These are phyloP conservation scores for Candida sp. DNA, from an alignment of 1,139 yeast species.

Conservation along the genomic window DNA sequence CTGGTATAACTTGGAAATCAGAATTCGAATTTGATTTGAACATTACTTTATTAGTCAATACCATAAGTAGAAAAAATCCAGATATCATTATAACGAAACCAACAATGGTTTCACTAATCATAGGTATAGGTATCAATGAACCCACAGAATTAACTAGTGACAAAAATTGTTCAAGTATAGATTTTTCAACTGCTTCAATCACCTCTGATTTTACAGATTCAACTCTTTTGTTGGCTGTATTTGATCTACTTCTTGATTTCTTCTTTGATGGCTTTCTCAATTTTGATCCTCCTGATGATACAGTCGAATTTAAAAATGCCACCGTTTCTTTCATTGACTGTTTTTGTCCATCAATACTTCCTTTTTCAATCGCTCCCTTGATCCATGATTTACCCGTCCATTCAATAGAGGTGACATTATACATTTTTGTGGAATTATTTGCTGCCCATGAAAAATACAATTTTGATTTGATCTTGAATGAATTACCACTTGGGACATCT, in stretches of 20 bases:
- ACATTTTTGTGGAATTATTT: slow-evolving; percentile 61
- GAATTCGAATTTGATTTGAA: neutral
- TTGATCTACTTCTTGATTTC: slow-evolving; percentile 18
- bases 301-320: slow-evolving; percentile 51
- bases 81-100: slow-evolving; percentile 19
- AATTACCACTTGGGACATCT: slow-evolving; percentile 91
- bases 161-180: slow-evolving; percentile 17
- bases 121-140: slow-evolving; percentile 25
- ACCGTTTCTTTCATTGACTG: slow-evolving; percentile 60
- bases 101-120: slow-evolving; percentile 18
- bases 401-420: slow-evolving; percentile 64
- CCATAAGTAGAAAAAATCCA: slow-evolving; percentile 11
- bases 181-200: slow-evolving; percentile 7
- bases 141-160: slow-evolving; percentile 29
- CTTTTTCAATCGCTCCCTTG: slow-evolving; percentile 88
- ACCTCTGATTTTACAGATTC: slow-evolving; percentile 11
- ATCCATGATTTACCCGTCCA: slow-evolving; percentile 97
- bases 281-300: slow-evolving; percentile 18
- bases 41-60: slow-evolving; percentile 6
- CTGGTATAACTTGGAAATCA: slow-evolving; percentile 8
- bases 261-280: slow-evolving; percentile 19
- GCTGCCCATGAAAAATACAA: slow-evolving; percentile 74
- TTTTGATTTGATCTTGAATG: slow-evolving; percentile 73
- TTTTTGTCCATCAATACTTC: slow-evolving; percentile 87
- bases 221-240: slow-evolving; percentile 11